These are phyloP conservation scores for Grigorovia yakushimaensis DNA, from an alignment of 805 yeast species.

Conservation along the genomic window DNA sequence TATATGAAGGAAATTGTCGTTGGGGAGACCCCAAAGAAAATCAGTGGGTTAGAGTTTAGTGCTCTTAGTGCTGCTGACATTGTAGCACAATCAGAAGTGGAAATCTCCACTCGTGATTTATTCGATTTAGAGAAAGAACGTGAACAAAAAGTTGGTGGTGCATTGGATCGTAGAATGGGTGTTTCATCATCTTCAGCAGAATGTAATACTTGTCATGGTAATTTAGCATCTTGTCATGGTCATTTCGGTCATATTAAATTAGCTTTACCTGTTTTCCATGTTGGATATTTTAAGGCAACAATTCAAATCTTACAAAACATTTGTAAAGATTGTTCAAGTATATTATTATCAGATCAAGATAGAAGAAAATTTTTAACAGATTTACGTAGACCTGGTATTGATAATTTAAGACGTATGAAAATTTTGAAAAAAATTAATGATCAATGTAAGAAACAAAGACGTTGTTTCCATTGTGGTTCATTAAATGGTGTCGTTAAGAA, in stretches of 20 bases:
- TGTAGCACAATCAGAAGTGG: constrained; percentile 88
- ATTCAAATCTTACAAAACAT: constrained; percentile 81
- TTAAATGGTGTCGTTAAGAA: constrained; percentile 95
- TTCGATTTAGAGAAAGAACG: constrained; percentile 88
- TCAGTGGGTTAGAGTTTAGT: constrained; percentile 83
- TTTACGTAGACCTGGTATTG: constrained; percentile 77
- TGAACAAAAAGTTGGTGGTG: constrained; percentile 73
- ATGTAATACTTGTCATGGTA: constrained; percentile 88
- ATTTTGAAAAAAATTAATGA: constrained; percentile 73
- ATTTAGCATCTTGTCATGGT: constrained; percentile 91
- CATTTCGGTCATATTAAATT: constrained; percentile 93
- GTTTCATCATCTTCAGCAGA: constrained; percentile 76
- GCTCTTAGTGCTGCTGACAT: constrained; percentile 89
- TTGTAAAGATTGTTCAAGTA: constrained; percentile 79
- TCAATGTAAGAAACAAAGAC: constrained; percentile 90
- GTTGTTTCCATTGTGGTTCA: constrained; percentile 80
- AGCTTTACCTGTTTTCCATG: constrained; percentile 94
- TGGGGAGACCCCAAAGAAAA: constrained; percentile 82
- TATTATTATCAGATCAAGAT: constrained; percentile 63
- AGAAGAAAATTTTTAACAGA: constrained; percentile 67
- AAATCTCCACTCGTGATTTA: constrained; percentile 81
- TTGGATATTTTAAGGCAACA: constrained; percentile 90
- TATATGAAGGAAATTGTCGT: constrained; percentile 36
- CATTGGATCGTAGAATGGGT: constrained; percentile 90
- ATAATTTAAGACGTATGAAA: constrained; percentile 86